These are phyloP conservation scores for Ogataea corticis DNA, from an alignment of 805 yeast species.

Conservation along the genomic window DNA sequence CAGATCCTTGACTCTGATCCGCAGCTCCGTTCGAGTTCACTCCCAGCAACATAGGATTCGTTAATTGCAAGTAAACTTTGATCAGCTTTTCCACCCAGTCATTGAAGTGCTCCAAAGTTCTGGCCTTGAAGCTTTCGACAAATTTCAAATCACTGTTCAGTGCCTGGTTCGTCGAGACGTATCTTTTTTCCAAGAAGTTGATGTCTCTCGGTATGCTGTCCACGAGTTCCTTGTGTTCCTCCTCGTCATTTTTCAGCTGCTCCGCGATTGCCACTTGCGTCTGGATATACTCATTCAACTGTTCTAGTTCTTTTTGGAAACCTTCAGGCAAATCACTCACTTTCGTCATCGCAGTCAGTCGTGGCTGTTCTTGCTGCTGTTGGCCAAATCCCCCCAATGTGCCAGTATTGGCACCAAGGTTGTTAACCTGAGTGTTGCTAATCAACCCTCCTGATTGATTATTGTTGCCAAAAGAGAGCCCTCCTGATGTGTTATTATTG, in stretches of 20 bases:
- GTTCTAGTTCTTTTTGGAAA: slow-evolving; percentile 67
- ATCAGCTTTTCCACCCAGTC: slow-evolving; percentile 41
- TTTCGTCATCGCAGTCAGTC: slow-evolving; percentile 70
- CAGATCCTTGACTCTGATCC: slow-evolving; percentile 25
- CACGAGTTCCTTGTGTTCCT: slow-evolving; percentile 63
- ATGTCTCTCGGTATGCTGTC: slow-evolving; percentile 75
- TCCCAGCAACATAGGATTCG: slow-evolving; percentile 34
- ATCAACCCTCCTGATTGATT: slow-evolving; percentile 22
- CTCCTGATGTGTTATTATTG: slow-evolving; percentile 10
- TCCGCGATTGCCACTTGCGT: slow-evolving; percentile 74
- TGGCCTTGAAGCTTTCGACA: slow-evolving; percentile 44
- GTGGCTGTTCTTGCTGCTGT: slow-evolving; percentile 45
- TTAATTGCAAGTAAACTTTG: slow-evolving; percentile 37
- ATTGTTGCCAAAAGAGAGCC: slow-evolving; percentile 12
- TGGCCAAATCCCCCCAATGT: slow-evolving; percentile 12
- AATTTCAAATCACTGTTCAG: slow-evolving; percentile 48
- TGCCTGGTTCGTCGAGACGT: slow-evolving; percentile 67
- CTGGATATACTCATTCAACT: slow-evolving; percentile 69
- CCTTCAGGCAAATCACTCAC: slow-evolving; percentile 73
- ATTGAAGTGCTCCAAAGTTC: slow-evolving; percentile 37
- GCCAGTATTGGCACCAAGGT: not conserved
- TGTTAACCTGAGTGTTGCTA: slow-evolving; percentile 10
- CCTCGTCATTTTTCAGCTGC: slow-evolving; percentile 58
- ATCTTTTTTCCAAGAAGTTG: slow-evolving; percentile 58
- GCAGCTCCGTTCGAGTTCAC: slow-evolving; percentile 15